Conservation (phyloP, 2,329 filamentous ascomycete genomes). For the Curvularia spicifera region DNA sequence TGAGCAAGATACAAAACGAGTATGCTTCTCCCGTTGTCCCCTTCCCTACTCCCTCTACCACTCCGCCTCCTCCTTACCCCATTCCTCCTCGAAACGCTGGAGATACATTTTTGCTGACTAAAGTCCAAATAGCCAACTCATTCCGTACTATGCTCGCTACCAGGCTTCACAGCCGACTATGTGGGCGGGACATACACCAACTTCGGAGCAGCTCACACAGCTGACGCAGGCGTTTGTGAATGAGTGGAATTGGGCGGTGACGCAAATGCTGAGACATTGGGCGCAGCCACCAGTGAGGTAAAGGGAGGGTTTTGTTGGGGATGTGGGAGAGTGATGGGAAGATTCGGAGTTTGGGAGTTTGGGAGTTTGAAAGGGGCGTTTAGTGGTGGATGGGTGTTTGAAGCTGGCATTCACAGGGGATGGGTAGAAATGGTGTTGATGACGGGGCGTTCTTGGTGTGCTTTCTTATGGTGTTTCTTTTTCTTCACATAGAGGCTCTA, state of each 20-base stretch:
- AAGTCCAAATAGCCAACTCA: slow-evolving; percentile 58
- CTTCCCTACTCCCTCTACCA: background rate
- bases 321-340: background rate
- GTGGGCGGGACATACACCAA: slow-evolving; percentile 69
- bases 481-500: background rate
- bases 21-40: slow-evolving; percentile 50
- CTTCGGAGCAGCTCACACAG: slow-evolving; percentile 62
- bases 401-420: too few species aligned
- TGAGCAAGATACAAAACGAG: slow-evolving; percentile 71
- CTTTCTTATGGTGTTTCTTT: background rate
- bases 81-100: background rate
- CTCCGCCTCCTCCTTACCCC: background rate
- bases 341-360: background rate
- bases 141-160: slow-evolving; percentile 65
- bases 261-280: slow-evolving; percentile 74
- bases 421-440: background rate
- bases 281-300: slow-evolving; percentile 55
- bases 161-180: slow-evolving; percentile 70
- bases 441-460: background rate
- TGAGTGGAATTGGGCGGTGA: slow-evolving; percentile 71
- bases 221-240: slow-evolving; percentile 67
- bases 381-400: too few species aligned
- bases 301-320: background rate
- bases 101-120: background rate
- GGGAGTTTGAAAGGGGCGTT: too few species aligned